A percentile compares a stretch with the other conserved stretches of the same genome.
phyloP scores from a whole-genome alignment of 164 flowering plant species.

The Berberis thunbergii region DNA sequence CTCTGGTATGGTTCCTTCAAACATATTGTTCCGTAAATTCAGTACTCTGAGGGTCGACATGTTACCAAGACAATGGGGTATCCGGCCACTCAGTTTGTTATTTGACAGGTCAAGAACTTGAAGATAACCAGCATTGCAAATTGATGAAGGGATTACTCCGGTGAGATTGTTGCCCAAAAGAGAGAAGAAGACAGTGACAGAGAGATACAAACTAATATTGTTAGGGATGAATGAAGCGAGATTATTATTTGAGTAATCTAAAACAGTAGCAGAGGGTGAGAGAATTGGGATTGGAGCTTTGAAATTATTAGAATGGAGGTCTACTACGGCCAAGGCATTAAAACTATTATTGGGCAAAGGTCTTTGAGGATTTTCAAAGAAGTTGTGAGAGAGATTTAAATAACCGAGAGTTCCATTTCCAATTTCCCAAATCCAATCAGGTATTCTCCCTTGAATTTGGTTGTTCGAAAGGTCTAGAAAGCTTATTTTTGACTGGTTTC shows the following conservation, averaged over 20 bases:
- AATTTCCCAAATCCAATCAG: conserved; percentile 34
- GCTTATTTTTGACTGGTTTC: conserved; percentile 17
- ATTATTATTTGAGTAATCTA: conserved; percentile 47
- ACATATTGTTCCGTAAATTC: conserved; percentile 32
- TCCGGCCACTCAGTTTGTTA: conserved; percentile 32
- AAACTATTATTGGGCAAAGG: neutral
- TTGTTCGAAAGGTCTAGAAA: conserved; percentile 41
- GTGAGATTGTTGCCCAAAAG: conserved; percentile 17
- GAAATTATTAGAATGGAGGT: conserved; percentile 30
- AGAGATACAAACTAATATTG: conserved; percentile 13
- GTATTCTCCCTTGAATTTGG: conserved; percentile 28
- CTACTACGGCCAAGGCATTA: conserved; percentile 10
- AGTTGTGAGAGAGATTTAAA: conserved; percentile 19
- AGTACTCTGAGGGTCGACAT: conserved; percentile 22
- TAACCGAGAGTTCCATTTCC: conserved; percentile 1
- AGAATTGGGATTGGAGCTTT: conserved; percentile 27
- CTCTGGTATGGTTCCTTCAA: conserved; percentile 34
- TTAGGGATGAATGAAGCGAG: conserved; percentile 24
- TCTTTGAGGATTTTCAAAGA: neutral
- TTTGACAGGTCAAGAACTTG: conserved; percentile 43
- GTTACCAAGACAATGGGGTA: conserved; percentile 36
- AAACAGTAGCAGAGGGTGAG: conserved; percentile 10
- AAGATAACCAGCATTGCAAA: conserved; percentile 33
- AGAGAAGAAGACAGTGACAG: conserved; percentile 19
- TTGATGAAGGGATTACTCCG: conserved; percentile 23